Evolutionary conservation across 2,329 filamentous ascomycete species (phyloP).

Genomic region (Hymenoscyphus linearis): DNA sequence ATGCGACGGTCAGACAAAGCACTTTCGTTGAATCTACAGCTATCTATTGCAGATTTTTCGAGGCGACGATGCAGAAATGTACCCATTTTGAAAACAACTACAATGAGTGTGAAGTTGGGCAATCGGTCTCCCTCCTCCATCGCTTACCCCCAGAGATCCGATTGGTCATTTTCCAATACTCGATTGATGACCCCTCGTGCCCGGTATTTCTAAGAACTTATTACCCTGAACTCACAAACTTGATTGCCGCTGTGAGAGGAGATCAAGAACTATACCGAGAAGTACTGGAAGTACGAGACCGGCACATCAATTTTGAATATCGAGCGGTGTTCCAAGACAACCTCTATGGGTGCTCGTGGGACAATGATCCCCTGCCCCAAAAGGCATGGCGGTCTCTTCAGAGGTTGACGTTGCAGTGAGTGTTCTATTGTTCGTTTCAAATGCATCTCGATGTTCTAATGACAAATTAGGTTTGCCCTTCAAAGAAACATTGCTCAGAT

Average conservation of each 20-base stretch:
- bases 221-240: not conserved
- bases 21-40: not conserved
- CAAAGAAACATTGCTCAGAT: not conserved
- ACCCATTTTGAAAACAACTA: not conserved
- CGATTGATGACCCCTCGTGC: not conserved
- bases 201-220: not conserved
- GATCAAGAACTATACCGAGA: not conserved
- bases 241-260: not conserved
- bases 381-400: not conserved
- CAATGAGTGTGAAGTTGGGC: not conserved
- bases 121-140: not conserved
- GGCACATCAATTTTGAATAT: not conserved
- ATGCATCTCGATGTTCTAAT: not conserved
- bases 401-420: not conserved
- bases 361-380: not conserved
- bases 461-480: not conserved
- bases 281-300: not conserved
- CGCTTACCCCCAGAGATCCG: not conserved
- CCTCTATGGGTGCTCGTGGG: not conserved
- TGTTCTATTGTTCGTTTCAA: not conserved
- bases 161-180: not conserved
- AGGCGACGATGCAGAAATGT: not conserved
- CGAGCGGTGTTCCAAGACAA: not conserved
- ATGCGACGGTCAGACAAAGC: not conserved
- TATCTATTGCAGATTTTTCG: not conserved